Evolutionary conservation across 306 rosid genomes (phyloP).

Genomic region (Acmispon strigosus): DNA sequence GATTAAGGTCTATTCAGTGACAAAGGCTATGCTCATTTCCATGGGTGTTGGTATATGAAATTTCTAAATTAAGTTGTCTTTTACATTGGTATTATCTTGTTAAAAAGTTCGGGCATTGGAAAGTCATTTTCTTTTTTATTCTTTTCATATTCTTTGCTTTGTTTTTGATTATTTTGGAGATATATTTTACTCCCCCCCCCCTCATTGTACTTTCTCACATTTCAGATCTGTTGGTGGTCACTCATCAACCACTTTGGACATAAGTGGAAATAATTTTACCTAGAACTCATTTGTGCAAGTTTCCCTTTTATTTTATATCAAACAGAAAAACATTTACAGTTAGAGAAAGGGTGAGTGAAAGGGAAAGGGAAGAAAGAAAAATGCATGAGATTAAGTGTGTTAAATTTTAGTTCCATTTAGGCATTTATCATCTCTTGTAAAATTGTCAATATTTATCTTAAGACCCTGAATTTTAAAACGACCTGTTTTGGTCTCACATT

Average conservation of each 20-base stretch:
- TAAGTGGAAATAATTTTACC: neutral
- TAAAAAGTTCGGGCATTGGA: neutral
- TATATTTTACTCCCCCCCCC: neutral
- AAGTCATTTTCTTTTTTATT: neutral
- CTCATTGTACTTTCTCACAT: neutral
- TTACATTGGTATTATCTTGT: slow-evolving; percentile 5
- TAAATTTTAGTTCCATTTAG: neutral
- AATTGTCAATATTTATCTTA: too few species aligned
- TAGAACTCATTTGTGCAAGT: neutral
- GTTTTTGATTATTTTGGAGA: neutral
- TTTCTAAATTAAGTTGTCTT: slow-evolving; percentile 27
- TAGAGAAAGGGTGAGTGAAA: neutral
- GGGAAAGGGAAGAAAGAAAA: neutral
- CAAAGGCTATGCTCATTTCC: slow-evolving; percentile 60
- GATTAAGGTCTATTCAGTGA: slow-evolving; percentile 59
- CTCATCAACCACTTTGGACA: neutral
- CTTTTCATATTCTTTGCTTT: neutral
- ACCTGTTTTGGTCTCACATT: too few species aligned
- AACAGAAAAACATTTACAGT: neutral
- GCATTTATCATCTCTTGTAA: neutral
- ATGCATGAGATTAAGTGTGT: neutral
- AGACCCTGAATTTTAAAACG: too few species aligned
- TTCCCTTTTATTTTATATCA: neutral
- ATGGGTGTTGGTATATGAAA: slow-evolving; percentile 72
- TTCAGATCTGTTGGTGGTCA: neutral